These are phyloP conservation scores for Cytospora leucostoma DNA, from an alignment of 2,329 filamentous ascomycete genomes.

Conservation along the genomic window DNA sequence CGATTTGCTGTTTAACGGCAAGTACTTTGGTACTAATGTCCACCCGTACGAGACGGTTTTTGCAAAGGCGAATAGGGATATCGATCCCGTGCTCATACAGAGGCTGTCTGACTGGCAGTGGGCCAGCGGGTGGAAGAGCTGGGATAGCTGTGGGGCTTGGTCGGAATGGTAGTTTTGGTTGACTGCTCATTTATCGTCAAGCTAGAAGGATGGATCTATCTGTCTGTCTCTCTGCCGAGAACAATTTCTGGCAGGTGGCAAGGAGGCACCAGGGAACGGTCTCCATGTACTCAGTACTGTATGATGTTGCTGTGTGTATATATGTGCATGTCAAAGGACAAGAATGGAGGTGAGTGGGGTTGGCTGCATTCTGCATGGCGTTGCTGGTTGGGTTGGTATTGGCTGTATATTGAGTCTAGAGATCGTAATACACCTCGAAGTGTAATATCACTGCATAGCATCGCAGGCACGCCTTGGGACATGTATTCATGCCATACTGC, in stretches of 20 bases:
- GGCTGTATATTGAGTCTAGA: neutral
- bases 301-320: neutral
- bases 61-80: slow-evolving; percentile 36
- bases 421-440: neutral
- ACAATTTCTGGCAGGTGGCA: no score
- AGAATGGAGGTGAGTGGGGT: neutral
- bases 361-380: neutral
- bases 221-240: no score
- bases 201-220: neutral
- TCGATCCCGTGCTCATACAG: slow-evolving; percentile 34
- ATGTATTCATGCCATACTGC: neutral
- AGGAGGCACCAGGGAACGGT: neutral
- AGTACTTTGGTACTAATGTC: slow-evolving; percentile 38
- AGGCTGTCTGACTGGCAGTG: slow-evolving; percentile 37
- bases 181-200: no score
- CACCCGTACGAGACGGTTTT: slow-evolving; percentile 43
- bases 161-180: slow-evolving; percentile 18
- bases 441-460: neutral
- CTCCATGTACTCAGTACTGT: neutral
- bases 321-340: neutral
- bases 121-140: slow-evolving; percentile 31
- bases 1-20: slow-evolving; percentile 34
- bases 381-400: neutral
- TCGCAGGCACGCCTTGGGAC: neutral
- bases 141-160: slow-evolving; percentile 30